Conservation (phyloP, 2,329 filamentous ascomycete genomes). For the Talaromyces sp. region DNA sequence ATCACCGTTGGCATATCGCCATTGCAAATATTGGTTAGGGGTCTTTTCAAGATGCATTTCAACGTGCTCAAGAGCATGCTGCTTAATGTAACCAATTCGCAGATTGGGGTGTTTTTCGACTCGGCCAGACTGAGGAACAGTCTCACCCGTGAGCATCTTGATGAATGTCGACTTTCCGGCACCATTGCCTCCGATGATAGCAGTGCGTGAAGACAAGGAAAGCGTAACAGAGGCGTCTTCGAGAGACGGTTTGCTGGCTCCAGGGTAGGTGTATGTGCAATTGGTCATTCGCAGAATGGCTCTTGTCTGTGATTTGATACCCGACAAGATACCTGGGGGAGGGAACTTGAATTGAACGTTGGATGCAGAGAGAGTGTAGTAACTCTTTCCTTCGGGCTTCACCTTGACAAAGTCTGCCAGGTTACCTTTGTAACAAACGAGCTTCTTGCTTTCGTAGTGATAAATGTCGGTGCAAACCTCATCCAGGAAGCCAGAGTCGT, state of each 20-base stretch:
- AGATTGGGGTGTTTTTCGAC: conserved; percentile 98
- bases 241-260: conserved; percentile 79
- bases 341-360: conserved; percentile 97
- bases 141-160: conserved; percentile 91
- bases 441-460: conserved; percentile 98
- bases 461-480: conserved; percentile 98
- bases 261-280: conserved; percentile 91
- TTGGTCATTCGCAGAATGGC: conserved; percentile 94
- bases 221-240: conserved; percentile 81
- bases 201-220: conserved; percentile 82
- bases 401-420: conserved; percentile 69
- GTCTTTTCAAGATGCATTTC: conserved; percentile 99
- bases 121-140: conserved; percentile 72
- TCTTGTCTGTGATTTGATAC: conserved; percentile 90
- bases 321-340: conserved; percentile 83
- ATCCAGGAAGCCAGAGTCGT: conserved; percentile 96
- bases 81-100: conserved; percentile 99
- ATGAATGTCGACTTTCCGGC: conserved; percentile 97
- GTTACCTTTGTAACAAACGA: conserved; percentile 52
- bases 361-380: conserved; percentile 88
- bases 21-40: conserved; percentile 96
- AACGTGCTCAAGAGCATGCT: conserved; percentile 97
- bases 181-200: conserved; percentile 95
- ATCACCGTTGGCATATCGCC: conserved; percentile 95
- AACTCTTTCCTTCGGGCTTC: conserved; percentile 92